These are phyloP conservation scores for Aurantiochytrium sp. DNA, from an alignment of 108 stramenopile species.

Conservation along the genomic window DNA sequence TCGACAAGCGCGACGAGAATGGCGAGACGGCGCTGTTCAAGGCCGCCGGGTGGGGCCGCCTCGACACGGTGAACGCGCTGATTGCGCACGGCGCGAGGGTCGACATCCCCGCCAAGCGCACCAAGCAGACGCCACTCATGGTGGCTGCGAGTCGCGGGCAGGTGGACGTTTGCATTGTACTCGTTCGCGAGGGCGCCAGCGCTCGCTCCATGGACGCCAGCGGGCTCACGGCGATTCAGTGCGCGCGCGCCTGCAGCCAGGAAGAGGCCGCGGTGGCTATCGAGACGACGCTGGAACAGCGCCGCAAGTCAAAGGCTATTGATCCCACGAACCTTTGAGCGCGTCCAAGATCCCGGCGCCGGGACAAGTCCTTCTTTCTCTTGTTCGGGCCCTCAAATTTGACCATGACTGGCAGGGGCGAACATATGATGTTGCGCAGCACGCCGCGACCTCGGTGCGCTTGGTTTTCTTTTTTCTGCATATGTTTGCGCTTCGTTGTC, in stretches of 20 bases:
- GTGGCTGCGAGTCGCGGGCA: not conserved
- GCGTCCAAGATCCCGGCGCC: too few species aligned
- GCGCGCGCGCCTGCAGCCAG: not conserved
- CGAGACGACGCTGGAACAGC: not conserved
- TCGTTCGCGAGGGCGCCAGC: not conserved
- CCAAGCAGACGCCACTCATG: constrained; percentile 13
- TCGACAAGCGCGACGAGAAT: not conserved
- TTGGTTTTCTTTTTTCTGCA: too few species aligned
- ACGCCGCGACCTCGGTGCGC: too few species aligned
- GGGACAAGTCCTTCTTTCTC: too few species aligned
- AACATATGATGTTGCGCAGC: too few species aligned
- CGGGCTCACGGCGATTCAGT: not conserved
- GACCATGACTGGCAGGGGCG: too few species aligned
- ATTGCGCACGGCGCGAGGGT: not conserved
- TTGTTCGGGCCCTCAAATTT: too few species aligned
- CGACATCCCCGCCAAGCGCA: constrained; percentile 7
- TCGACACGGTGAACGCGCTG: not conserved
- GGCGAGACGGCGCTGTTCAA: not conserved
- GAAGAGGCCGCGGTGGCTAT: not conserved
- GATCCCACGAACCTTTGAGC: not conserved
- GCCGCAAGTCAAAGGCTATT: constrained; percentile 1
- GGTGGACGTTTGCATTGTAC: not conserved
- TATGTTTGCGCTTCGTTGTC: too few species aligned
- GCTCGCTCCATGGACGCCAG: not conserved
- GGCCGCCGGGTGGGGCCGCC: not conserved